Base-by-base conservation (phyloP, 2,329 filamentous ascomycete genomes). In the Fusarium staphyleae region DNA sequence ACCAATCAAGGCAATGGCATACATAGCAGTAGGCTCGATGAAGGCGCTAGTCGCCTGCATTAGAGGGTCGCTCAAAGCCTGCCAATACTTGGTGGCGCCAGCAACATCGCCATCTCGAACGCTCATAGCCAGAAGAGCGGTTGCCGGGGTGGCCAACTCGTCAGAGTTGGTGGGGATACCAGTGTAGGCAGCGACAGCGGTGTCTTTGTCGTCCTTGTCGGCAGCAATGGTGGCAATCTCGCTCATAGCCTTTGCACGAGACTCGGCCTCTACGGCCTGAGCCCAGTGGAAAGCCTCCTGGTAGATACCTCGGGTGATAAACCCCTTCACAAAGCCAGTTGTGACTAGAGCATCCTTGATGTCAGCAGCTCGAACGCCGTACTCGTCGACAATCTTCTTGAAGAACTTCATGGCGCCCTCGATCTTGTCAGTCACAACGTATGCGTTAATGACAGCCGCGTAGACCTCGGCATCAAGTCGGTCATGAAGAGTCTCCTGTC, bases 11-110 rank as follows among this genome's bases (percentile, higher is more conserved):
- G 92, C 91, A 51, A 96, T 86, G 12, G 90, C 86, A 68, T 93
- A 96, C 91, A 97, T 96, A 51, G 90, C 85, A 11, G 91, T 89
- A 18, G 92, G 90, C 76, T 96, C 92, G 57, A 96, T 89, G 72
- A 96, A 88, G 26, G 86, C 78, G 47, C 81, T 72, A 11, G 83
- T 82, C 28, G 85, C 81, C 44, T 81, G 77, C 67, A 85, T 80
- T 52, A 86, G 81, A 2, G 86, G 81, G 32, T 78, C 82, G 59
- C 82, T 85, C 47, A 97, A 78, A 50, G 90, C 79, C 46, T 85
- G 82, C 92, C 93, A 97, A 76, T 91, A 93, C 60, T 87, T 82
- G 60, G 88, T 84, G 43, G 93, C 93, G 48, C 85, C 83, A 18
- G 87, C 79, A 52, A 96, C 85, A 72, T 96, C 88, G 52, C 90